Base-by-base conservation (phyloP, 495 filamentous ascomycete species). In the Aspergillus campestris region DNA sequence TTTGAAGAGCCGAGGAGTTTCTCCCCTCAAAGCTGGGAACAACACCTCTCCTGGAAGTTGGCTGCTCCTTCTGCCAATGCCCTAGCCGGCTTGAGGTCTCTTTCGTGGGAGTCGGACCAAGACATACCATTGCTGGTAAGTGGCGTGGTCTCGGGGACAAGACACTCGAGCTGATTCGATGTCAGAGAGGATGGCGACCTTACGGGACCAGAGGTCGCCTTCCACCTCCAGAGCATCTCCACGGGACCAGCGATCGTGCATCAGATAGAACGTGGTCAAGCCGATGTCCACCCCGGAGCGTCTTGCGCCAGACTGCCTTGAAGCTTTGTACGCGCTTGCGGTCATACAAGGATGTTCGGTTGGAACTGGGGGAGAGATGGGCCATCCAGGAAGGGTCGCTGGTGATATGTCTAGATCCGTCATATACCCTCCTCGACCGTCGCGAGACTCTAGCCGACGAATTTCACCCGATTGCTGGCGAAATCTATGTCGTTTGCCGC, bases 361-460 rank as follows among this genome's bases (percentile, higher is more conserved):
- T 60, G 14, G 52, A 42, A 2, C 6, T 30, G 28, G 42, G 38
- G 7, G 62, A 61, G 30, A 48, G 40, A 24, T 61, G 58, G 50
- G 56, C 54, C 5, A 58, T 65, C 8, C 53, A 60, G 28, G 62
- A 63, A 48, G 62, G 62, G 2, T 65, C 62, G 3, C 42, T 65
- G 3, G 62, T 62, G 5, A 51, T 65, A 13, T 51, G 55, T 15
- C 38, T 65, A 30, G 47, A 55, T 31, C 53, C 62, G 14, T 45
- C 34, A 29, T 65, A 59, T 35, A 59, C 56, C 3, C 7, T 50
- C 7, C 27, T 59, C 3, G 39, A 45, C 15, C 40, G 44, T 6
- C 34, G 50, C 3, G 34, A 53, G 14, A 50, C 42, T 30, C 36
- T 35, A 7, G 5, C 37, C 8, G 61, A 65, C 40, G 61, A 62